Percentiles rank a stretch among this genome's conserved stretches.
Evolutionary conservation across 225 moss, liverwort and hornwort genomes (phyloP).

Genomic region (Pseudoscleropodium purum): DNA sequence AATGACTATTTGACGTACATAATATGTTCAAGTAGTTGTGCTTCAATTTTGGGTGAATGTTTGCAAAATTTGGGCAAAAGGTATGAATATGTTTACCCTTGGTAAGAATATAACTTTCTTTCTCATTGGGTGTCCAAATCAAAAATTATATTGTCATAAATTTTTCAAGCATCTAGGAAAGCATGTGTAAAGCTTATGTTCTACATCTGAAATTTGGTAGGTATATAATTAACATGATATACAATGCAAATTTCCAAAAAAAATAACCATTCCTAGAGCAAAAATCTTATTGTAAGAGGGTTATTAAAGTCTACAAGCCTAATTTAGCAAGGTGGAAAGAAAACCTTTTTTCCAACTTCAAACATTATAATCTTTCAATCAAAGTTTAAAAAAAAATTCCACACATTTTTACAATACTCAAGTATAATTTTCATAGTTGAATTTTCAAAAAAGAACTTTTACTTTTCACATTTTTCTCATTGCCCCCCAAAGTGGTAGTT

Average conservation of each 20-base stretch:
- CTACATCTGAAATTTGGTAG: accelerated
- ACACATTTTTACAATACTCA: neutral
- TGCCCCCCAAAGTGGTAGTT: neutral
- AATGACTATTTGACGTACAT: accelerated
- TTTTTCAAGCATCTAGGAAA: too few relatives aligned
- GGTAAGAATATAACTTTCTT: neutral
- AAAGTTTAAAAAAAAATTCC: neutral
- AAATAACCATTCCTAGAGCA: neutral
- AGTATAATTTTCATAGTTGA: accelerated
- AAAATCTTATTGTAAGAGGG: neutral
- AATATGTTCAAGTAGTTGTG: accelerated
- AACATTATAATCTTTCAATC: neutral
- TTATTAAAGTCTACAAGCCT: neutral
- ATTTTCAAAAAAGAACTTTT: neutral
- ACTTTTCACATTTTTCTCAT: neutral
- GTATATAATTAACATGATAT: neutral
- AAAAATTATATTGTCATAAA: neutral
- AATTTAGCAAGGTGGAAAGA: neutral
- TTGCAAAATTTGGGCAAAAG: neutral
- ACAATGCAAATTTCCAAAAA: neutral
- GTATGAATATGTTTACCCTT: accelerated
- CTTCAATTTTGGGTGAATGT: neutral
- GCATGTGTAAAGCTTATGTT: neutral
- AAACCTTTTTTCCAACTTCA: neutral
- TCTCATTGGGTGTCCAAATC: accelerated